These are phyloP conservation scores for Nepenthes alata DNA, from an alignment of 179 eudicot species.

Conservation along the genomic window DNA sequence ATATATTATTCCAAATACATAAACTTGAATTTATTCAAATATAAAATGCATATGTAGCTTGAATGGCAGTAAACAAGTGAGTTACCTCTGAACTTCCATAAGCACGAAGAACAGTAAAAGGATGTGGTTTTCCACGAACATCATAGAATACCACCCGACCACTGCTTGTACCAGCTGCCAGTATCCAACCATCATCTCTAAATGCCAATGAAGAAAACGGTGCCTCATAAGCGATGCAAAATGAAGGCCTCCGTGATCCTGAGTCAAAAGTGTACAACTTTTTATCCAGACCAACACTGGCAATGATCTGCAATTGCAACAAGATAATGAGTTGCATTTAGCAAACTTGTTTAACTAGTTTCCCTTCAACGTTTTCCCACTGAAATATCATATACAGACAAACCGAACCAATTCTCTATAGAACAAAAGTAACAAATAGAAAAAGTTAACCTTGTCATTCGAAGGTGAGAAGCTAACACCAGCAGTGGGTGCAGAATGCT, in stretches of 20 bases:
- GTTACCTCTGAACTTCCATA: constrained; percentile 77
- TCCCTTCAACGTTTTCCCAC: no score
- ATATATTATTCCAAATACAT: neutral
- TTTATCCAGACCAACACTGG: constrained; percentile 87
- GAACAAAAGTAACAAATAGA: neutral
- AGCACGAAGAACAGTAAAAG: constrained; percentile 79
- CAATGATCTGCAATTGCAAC: constrained; percentile 47
- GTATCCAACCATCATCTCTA: constrained; percentile 71
- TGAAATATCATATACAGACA: neutral
- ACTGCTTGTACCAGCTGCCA: constrained; percentile 88
- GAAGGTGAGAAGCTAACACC: constrained; percentile 89
- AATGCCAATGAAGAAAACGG: constrained; percentile 86
- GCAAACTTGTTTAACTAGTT: constrained; percentile 1
- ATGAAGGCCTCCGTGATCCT: constrained; percentile 43
- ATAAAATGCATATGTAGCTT: neutral
- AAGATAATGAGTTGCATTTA: constrained; percentile 2
- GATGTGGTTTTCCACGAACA: constrained; percentile 85
- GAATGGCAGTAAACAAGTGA: neutral
- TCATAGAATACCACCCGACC: constrained; percentile 87
- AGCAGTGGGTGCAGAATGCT: constrained; percentile 91
- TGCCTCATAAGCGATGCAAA: constrained; percentile 65
- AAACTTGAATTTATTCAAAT: neutral
- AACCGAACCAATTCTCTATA: neutral
- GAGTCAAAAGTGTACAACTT: constrained; percentile 77
- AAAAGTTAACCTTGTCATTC: constrained; percentile 62